Evolutionary conservation across 169 alveolate species (phyloP).

Genomic region (Besnoitia besnoiti): DNA sequence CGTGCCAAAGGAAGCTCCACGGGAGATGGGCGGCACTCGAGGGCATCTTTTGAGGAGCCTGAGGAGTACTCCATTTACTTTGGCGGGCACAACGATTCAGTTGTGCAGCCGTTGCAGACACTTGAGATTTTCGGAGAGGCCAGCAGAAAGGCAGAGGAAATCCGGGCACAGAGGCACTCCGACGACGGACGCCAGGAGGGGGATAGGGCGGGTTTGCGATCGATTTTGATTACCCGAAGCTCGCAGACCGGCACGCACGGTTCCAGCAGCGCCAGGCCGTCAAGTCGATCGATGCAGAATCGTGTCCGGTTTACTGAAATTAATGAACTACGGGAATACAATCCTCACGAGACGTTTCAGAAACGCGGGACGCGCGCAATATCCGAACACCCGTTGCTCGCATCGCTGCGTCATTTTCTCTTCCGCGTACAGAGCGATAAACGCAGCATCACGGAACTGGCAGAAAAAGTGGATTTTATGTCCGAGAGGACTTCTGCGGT

Average conservation of each 20-base stretch:
- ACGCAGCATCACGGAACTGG: neutral
- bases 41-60: too few species aligned
- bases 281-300: neutral
- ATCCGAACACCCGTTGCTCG: neutral
- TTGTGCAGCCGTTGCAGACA: slow-evolving; percentile 7
- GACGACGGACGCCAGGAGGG: neutral
- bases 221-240: neutral
- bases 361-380: neutral
- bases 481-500: neutral
- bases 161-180: neutral
- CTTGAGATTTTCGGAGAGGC: slow-evolving; percentile 13
- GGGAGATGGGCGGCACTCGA: too few species aligned
- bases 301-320: neutral
- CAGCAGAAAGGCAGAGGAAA: neutral
- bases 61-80: slow-evolving; percentile 10
- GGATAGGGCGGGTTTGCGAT: neutral
- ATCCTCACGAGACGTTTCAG: neutral
- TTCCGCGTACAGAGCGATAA: neutral
- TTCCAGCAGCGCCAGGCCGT: neutral
- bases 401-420: neutral
- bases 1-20: neutral
- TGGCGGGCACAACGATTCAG: neutral
- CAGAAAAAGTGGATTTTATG: neutral
- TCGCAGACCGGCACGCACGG: neutral
- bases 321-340: slow-evolving; percentile 18